Conservation (phyloP, 495 filamentous ascomycete genomes). For the Sordaria brevicollis region DNA sequence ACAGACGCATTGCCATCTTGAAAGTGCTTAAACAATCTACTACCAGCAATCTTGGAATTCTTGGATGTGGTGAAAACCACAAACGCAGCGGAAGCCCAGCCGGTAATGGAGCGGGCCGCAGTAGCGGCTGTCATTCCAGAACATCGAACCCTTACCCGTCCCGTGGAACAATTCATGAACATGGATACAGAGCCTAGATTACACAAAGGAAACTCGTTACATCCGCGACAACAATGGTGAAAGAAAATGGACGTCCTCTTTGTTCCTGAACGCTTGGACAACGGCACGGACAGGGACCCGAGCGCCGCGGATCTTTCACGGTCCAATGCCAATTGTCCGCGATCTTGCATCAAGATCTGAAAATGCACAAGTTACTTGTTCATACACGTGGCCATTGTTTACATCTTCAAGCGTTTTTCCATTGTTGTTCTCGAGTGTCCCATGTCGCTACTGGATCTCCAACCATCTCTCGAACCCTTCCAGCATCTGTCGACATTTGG, state of each 20-base stretch:
- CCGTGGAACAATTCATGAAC: background rate
- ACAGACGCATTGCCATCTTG: background rate
- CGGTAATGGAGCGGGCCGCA: background rate
- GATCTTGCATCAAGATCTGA: background rate
- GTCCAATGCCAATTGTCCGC: background rate
- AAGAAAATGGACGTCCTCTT: background rate
- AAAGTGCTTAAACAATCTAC: background rate
- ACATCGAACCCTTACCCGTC: background rate
- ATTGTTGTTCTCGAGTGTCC: background rate
- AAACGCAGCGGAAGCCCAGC: background rate
- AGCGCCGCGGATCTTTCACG: background rate
- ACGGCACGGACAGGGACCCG: background rate
- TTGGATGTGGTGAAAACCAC: background rate
- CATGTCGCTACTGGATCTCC: background rate
- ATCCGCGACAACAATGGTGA: background rate
- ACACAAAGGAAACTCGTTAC: background rate
- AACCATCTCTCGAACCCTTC: background rate
- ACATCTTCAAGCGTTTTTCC: too few relatives aligned
- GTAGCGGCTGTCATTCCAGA: background rate
- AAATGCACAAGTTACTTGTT: background rate
- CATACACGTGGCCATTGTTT: background rate
- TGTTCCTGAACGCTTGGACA: background rate
- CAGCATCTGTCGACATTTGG: background rate
- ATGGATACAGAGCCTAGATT: background rate
- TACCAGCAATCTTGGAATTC: background rate